Evolutionary conservation across 257 asterid genomes (phyloP), one percentile per base, ranked within the genome.

Genomic region (Leonotis leonurus): DNA sequence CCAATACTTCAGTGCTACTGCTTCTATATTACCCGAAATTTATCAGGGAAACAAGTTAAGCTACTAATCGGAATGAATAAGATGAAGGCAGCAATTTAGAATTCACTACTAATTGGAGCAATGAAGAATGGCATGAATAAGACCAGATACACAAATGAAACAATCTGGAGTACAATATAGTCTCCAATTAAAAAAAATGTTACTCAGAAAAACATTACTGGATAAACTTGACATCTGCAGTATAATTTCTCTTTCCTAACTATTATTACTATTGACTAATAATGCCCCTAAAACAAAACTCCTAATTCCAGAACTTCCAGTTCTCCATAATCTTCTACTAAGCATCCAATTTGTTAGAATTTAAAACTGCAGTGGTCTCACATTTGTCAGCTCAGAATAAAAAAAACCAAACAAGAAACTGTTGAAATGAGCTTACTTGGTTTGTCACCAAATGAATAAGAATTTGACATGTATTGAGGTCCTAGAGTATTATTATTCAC

Each of bases 401-500:
- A 26, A 10, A 36, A 52, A 22, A 6, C 8, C 54, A 58, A 26
- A 56, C 13, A 69, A 26, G 27, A 48, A 68, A 67, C 51, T 32
- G 51, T n/a, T 49, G n/a, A 60, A 53, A 64, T 11, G 13, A 43
- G 26, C 39, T 61, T 69, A 78, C 93, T 90, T 44, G 85, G 13
- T 58, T 73, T 78, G 75, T 72, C 80, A 56, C 84, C 79, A 78
- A 80, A 75, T 63, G 86, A 75, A 80, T 71, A 69, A 44, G 86
- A 73, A 64, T 67, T 79, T 14, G 83, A 65, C 45, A 68, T 65
- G 75, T 67, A 78, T 70, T 75, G 81, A 66, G 81, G 75, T 73
- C 54, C 83, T 71, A 73, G 57, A 64, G 70, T 77, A 75, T 72
- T 76, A n/a, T n/a, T n/a, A 84, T 80, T 70, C 78, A 77, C 81